Percentiles rank a stretch among this genome's conserved stretches.
These are phyloP conservation scores for Colletotrichum sublineola DNA, from an alignment of 2,329 filamentous ascomycete species.

Conservation along the genomic window DNA sequence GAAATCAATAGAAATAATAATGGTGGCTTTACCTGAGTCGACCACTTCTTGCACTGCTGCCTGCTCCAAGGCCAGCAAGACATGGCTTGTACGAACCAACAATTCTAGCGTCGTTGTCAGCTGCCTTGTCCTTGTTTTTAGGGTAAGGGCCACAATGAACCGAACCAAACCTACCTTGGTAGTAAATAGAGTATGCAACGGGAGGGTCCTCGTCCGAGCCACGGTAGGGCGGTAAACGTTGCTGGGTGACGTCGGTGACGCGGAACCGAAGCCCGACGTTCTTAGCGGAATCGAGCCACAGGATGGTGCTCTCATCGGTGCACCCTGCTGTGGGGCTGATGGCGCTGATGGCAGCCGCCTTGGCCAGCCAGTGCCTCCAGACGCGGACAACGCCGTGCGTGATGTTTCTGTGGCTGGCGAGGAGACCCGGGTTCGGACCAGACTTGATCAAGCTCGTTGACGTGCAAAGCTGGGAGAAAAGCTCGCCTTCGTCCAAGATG, in stretches of 20 bases:
- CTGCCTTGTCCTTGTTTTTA: neutral
- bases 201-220: slow-evolving; percentile 73
- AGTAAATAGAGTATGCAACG: slow-evolving; percentile 78
- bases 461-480: slow-evolving; percentile 81
- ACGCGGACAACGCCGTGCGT: slow-evolving; percentile 78
- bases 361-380: slow-evolving; percentile 78
- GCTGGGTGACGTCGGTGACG: slow-evolving; percentile 58
- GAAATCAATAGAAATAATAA: slow-evolving; percentile 69
- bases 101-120: slow-evolving; percentile 67
- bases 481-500: slow-evolving; percentile 75
- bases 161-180: slow-evolving; percentile 70
- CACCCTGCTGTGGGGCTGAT: slow-evolving; percentile 42
- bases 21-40: slow-evolving; percentile 74
- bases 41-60: slow-evolving; percentile 71
- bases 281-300: slow-evolving; percentile 76
- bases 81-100: slow-evolving; percentile 72
- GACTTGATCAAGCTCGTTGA: slow-evolving; percentile 77
- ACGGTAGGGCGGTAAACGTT: slow-evolving; percentile 67
- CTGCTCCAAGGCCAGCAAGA: slow-evolving; percentile 76
- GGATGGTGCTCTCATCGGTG: slow-evolving; percentile 53
- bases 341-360: slow-evolving; percentile 62
- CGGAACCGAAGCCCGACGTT: slow-evolving; percentile 78
- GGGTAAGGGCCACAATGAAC: neutral
- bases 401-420: slow-evolving; percentile 74
- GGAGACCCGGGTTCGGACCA: slow-evolving; percentile 70